phyloP scores from a whole-genome alignment of 108 stramenopile species.

The Schizochytrium sp. region DNA sequence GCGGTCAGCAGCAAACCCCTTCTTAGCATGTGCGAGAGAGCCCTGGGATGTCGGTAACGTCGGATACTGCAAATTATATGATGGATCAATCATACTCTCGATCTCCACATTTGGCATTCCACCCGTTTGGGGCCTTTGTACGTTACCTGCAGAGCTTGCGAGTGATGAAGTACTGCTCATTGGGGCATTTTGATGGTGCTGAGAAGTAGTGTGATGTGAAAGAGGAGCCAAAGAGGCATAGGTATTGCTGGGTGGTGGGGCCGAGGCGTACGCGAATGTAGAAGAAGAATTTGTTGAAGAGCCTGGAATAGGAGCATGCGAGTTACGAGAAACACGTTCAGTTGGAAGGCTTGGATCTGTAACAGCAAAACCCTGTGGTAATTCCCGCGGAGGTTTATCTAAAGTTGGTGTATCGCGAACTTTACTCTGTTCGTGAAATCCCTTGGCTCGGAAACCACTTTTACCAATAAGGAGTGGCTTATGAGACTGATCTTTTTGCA shows the following conservation, averaged over 20 bases:
- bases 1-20: too few relatives aligned
- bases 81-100: too few relatives aligned
- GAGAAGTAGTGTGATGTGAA: background rate
- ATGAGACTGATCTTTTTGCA: background rate
- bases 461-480: background rate
- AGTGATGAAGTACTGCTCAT: background rate
- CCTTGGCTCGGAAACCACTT: background rate
- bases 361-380: slow-evolving; percentile 1
- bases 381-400: background rate
- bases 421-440: background rate
- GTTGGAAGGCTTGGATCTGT: background rate
- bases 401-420: background rate
- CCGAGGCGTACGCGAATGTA: background rate
- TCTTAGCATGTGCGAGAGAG: too few relatives aligned
- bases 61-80: too few relatives aligned
- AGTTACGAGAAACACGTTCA: background rate
- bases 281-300: background rate
- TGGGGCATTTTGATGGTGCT: background rate
- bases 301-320: background rate
- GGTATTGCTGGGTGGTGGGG: background rate
- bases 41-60: too few relatives aligned
- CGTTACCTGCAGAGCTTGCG: background rate
- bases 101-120: too few relatives aligned
- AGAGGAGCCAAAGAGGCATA: background rate
- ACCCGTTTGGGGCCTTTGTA: background rate